Base-by-base conservation (phyloP, 371 early-diverging fungal genomes). In the Mortierella sp. region DNA sequence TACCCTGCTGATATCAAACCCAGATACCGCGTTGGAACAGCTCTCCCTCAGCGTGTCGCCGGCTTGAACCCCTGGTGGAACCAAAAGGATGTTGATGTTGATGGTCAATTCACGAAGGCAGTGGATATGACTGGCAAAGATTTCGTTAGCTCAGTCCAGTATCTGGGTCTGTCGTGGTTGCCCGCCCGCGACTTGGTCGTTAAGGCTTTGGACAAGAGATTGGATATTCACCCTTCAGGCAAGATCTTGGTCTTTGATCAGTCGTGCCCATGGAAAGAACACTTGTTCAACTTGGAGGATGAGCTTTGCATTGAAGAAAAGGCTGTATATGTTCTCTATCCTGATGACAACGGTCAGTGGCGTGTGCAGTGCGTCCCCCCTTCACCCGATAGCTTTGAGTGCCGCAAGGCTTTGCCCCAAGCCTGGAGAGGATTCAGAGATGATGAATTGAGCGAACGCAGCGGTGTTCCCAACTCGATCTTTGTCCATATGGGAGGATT, bases 401-500 rank as follows among this genome's bases (percentile, higher is more conserved):
- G 92, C 68, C 91, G 98, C 71, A 93, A 94, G 81, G 92, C 98
- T 23, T 86, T 99, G 65, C 97, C 97, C 19, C 94, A 96, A 77
- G 89, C 88, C 60, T 99, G 99, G 99, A 88, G 98, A 72, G 99
- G 99, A 7, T 83, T 93, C 74, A 92, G 98, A 64, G 98, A 97
- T 72, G 92, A 95, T 17, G 95, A 91, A 47, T 83, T 99, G 74
- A 89, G 92, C 63, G 89, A 89, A 67, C 84, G 93, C 45, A 85
- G 92, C 29, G 92, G 93, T 12, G 88, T 98, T 53, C 89, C 92
- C 29, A 96, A 91, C 22, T 93, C 95, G 68, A 88, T 96, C 42
- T 99, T 99, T 89, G 96, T 98, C 15, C 99, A 99, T 80, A 95
- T 96, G 75, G 88, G 93, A 15, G 99, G 99, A 42, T 96, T 96